phyloP scores from a whole-genome alignment of 2,329 filamentous ascomycete species.

The Pyricularia grisea region DNA sequence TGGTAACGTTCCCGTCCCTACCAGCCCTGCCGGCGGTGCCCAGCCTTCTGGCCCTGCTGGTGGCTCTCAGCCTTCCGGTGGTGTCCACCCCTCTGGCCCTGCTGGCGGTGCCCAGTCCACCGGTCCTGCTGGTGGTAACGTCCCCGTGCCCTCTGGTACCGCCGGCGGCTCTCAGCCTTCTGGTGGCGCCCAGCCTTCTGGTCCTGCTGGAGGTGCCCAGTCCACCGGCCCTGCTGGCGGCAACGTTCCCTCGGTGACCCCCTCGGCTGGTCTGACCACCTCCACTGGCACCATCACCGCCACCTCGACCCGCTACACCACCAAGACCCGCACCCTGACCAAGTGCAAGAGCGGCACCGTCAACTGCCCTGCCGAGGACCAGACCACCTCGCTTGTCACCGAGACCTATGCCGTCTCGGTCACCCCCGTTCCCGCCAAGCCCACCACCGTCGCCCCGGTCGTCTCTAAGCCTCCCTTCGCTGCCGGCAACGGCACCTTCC shows the following conservation, averaged over 20 bases:
- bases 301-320: slow-evolving; percentile 4
- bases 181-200: neutral
- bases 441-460: neutral
- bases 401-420: slow-evolving; percentile 4
- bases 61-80: neutral
- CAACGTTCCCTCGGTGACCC: neutral
- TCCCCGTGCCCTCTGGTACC: neutral
- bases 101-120: neutral
- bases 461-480: neutral
- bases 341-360: neutral
- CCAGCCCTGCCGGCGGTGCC: neutral
- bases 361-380: neutral
- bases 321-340: slow-evolving; percentile 2
- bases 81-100: neutral
- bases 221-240: neutral
- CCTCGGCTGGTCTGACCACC: neutral
- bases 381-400: neutral
- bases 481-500: neutral
- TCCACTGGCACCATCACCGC: neutral
- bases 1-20: neutral
- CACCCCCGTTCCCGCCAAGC: neutral
- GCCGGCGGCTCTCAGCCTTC: too few species aligned
- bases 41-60: neutral
- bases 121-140: neutral
- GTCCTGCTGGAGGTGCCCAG: neutral